phyloP scores from a whole-genome alignment of 78 protist species.

The Planoprotostelium fungivorum region DNA sequence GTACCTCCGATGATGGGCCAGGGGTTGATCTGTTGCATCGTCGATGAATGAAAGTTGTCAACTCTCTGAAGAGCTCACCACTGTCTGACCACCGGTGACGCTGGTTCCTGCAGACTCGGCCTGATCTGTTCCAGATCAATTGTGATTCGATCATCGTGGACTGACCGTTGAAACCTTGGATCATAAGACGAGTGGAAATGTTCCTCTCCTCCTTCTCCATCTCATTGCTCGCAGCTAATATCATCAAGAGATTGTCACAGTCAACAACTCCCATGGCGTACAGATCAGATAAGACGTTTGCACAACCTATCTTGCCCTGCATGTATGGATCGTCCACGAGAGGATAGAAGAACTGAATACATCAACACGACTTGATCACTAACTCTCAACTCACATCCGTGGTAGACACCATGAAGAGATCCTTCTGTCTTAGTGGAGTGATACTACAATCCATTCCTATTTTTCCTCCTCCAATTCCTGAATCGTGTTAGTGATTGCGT shows the following conservation, averaged over 20 bases:
- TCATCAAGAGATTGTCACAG: conserved; percentile 85
- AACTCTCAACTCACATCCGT: conserved; percentile 58
- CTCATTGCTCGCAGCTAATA: conserved; percentile 67
- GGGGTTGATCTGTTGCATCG: conserved; percentile 3
- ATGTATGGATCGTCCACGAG: conserved; percentile 84
- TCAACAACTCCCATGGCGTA: conserved; percentile 82
- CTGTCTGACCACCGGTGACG: conserved; percentile 15
- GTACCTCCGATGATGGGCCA: conserved; percentile 90
- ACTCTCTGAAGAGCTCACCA: conserved; percentile 29
- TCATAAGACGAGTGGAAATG: conserved; percentile 39
- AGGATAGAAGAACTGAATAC: conserved; percentile 82
- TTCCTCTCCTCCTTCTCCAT: conserved; percentile 52
- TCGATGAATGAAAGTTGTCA: not conserved
- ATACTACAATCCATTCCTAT: conserved; percentile 68
- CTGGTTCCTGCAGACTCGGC: conserved; percentile 16
- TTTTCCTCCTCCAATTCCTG: conserved; percentile 26
- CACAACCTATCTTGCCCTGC: conserved; percentile 83
- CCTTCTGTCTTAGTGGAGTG: conserved; percentile 30
- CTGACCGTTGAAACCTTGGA: conserved; percentile 68
- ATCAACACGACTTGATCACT: not conserved
- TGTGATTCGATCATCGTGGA: not conserved
- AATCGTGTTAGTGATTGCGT: not conserved
- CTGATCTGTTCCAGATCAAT: not conserved
- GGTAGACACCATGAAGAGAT: conserved; percentile 62
- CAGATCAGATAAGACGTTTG: conserved; percentile 83